Base-by-base conservation (phyloP, 352 stramenopile genomes). In the Globisporangium camurandrum region DNA sequence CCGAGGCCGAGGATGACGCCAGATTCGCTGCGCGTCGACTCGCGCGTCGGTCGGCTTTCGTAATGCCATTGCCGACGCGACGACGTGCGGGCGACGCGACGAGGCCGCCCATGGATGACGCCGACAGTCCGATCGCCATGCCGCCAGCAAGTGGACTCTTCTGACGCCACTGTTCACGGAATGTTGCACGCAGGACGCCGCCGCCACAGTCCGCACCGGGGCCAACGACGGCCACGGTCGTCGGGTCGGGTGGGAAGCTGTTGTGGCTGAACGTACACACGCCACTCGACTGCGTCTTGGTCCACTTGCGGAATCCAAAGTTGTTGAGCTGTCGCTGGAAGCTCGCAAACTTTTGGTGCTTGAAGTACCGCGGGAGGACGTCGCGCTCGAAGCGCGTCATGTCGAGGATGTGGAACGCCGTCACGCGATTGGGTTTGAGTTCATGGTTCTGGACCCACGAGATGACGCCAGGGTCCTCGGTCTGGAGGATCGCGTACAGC, bases 251-350 rank as follows among this genome's bases (percentile, higher is more conserved):
- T 3, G 77, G 76, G 52, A 91, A 91, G 54, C 71, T 77, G 61
- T 88, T 87, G 63, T 91, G 80, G 59, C 72, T 86, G 62, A 91
- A 91, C 36, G 80, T 91, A 62, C 76, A 91, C 16, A 88, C 76
- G 9, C 76, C 77, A 43, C 76, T 84, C 16, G 78, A 85, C 49
- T 88, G 74, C 6, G 75, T 84, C 49, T 89, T 89, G 30, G 73
- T 87, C 75, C 75, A 87, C 53, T 90, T 90, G 59, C 67, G 67
- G 61, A 97, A 97, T 27, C 69, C 76, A 73, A 97, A 97, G 61
- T 97, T 96, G 63, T 95, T 96, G 41, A 97, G 70, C 61, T 97
- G 88, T 38, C 90, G 73, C 56, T 95, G 84, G 51, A 97, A 92
- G 41, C 84, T 96, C 46, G 90, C 86, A 59, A 96, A 97, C 53